These are phyloP conservation scores for Nemania bipapillata DNA, from an alignment of 2,329 filamentous ascomycete species.

Conservation along the genomic window DNA sequence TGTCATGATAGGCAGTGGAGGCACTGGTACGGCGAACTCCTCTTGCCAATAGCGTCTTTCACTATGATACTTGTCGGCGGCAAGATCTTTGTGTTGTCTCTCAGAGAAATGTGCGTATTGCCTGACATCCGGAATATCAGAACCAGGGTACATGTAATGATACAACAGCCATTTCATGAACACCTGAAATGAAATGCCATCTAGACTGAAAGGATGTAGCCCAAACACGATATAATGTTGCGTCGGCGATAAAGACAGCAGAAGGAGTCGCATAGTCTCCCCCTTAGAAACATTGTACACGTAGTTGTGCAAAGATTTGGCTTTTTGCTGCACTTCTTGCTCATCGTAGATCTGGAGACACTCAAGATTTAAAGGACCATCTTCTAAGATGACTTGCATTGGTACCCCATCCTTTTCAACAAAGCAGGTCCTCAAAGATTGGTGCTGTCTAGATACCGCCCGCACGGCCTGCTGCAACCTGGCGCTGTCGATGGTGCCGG, in stretches of 20 bases:
- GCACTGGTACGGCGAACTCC: not conserved
- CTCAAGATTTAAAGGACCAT: not conserved
- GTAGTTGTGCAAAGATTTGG: not conserved
- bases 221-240: not conserved
- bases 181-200: not conserved
- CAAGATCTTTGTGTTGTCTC: not conserved
- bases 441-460: not conserved
- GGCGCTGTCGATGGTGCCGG: not conserved
- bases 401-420: not conserved
- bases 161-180: not conserved
- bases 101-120: too few relatives aligned
- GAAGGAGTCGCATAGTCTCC: not conserved
- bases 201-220: not conserved
- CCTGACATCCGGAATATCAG: too few relatives aligned
- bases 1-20: not conserved
- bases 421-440: not conserved
- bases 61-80: not conserved
- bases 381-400: not conserved
- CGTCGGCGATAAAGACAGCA: not conserved
- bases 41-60: not conserved
- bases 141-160: not conserved
- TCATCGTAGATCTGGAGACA: not conserved
- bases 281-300: not conserved
- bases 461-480: not conserved
- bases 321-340: not conserved